Conservation (phyloP, 768 basidiomycete species). For the Panus rudis region DNA sequence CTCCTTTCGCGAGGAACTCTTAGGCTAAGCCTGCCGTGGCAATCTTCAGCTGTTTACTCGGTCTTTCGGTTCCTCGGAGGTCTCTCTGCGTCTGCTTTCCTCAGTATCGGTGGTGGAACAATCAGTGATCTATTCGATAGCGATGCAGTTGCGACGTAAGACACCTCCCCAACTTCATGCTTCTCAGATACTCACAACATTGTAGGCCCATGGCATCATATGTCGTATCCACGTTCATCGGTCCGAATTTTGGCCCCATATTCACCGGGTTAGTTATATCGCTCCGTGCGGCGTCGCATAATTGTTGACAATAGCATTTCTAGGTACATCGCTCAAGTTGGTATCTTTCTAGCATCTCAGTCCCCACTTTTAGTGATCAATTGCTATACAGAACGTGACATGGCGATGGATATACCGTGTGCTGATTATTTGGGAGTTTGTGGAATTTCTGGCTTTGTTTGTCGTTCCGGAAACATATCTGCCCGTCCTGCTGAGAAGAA, state of each 20-base stretch:
- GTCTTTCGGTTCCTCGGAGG: constrained; percentile 52
- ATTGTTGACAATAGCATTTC: background rate
- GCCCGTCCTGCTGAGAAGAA: constrained; percentile 49
- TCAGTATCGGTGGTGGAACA: constrained; percentile 53
- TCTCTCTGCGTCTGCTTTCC: constrained; percentile 45
- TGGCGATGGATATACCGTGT: constrained; percentile 77
- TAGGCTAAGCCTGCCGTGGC: background rate
- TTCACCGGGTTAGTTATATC: constrained; percentile 41
- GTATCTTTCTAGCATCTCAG: background rate
- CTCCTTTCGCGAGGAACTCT: background rate
- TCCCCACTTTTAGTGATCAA: background rate
- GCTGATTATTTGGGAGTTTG: constrained; percentile 57
- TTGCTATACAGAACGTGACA: constrained; percentile 34
- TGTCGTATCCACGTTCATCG: constrained; percentile 44
- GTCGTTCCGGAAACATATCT: constrained; percentile 63
- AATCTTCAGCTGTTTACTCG: constrained; percentile 44
- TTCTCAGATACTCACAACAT: background rate
- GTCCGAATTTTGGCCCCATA: constrained; percentile 47
- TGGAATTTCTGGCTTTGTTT: constrained; percentile 42
- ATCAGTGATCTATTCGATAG: constrained; percentile 49
- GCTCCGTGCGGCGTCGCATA: too few species aligned
- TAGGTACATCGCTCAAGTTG: background rate
- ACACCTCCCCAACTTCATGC: constrained; percentile 5
- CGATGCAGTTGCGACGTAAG: constrained; percentile 49
- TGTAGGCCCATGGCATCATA: constrained; percentile 47